A percentile compares a stretch with the other conserved stretches of the same genome.
Conservation (phyloP, 345 rosid genomes). For the Noccaea caerulescens region DNA sequence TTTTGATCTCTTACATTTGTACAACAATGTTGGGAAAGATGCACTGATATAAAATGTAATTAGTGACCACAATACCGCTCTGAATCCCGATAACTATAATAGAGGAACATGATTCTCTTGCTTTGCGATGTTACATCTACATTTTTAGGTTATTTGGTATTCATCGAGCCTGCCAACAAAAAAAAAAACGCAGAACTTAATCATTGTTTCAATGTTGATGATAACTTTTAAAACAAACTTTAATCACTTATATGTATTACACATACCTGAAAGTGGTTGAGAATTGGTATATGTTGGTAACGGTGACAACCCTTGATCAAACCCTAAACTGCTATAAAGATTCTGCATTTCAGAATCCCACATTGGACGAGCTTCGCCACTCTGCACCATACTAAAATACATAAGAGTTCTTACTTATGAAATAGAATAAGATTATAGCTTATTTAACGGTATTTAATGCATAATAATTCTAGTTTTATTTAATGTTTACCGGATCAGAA, state of each 20-base stretch:
- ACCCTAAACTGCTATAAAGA: neutral
- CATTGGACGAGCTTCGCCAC: neutral
- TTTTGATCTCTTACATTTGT: neutral
- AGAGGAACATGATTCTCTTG: neutral
- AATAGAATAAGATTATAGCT: too few species aligned
- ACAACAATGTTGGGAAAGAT: neutral
- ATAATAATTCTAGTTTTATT: too few species aligned
- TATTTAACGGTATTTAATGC: too few species aligned
- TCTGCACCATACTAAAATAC: too few species aligned
- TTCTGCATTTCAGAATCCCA: slow-evolving; percentile 2
- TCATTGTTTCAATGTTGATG: neutral
- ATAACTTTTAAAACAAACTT: too few species aligned
- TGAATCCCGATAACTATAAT: neutral
- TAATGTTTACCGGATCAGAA: neutral
- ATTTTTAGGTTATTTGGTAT: neutral
- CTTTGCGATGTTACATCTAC: neutral
- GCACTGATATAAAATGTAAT: neutral
- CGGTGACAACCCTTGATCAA: neutral
- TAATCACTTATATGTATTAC: neutral
- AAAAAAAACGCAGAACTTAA: neutral
- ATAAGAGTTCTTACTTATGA: too few species aligned
- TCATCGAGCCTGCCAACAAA: neutral
- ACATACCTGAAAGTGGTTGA: neutral
- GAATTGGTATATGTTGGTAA: neutral
- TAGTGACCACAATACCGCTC: neutral